Evolutionary conservation across 1,284 basidiomycete species (phyloP).

Genomic region (Ceratobasidium sp.): DNA sequence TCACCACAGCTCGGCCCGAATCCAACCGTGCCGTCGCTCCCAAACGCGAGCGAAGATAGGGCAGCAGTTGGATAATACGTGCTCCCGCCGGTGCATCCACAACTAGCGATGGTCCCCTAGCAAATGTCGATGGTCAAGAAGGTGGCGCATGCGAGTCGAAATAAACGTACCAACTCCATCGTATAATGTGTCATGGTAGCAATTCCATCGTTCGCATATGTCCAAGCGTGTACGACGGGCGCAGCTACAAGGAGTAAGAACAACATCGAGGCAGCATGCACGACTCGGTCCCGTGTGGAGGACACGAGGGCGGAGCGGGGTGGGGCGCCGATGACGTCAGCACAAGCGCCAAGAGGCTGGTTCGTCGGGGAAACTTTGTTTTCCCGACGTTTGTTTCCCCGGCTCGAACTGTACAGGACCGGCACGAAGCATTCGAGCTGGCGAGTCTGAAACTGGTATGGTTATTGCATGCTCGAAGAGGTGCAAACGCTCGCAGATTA

Average conservation of each 20-base stretch:
- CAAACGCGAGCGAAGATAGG: conserved; percentile 78
- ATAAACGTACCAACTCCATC: conserved; percentile 16
- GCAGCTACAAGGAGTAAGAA: background rate
- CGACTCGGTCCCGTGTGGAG: background rate
- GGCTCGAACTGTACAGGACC: background rate
- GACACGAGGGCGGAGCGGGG: conserved; percentile 28
- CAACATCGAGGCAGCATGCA: conserved; percentile 6
- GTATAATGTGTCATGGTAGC: conserved; percentile 43
- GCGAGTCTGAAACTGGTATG: background rate
- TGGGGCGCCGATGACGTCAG: conserved; percentile 31
- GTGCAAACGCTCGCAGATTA: background rate
- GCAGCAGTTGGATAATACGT: conserved; percentile 81
- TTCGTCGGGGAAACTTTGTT: background rate
- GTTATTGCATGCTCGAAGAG: no score
- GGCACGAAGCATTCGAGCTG: background rate
- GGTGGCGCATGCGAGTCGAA: background rate
- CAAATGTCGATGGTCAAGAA: background rate
- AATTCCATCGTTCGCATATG: conserved; percentile 38
- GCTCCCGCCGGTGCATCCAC: conserved; percentile 74
- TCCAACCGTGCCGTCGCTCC: conserved; percentile 65
- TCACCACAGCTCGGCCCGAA: conserved; percentile 73
- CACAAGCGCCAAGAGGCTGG: conserved; percentile 32
- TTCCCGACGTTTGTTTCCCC: conserved; percentile 13
- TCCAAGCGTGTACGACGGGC: conserved; percentile 20
- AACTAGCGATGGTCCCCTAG: conserved; percentile 52